Base-by-base conservation (phyloP, 208 protist species). In the Wallacemonas sp. region DNA sequence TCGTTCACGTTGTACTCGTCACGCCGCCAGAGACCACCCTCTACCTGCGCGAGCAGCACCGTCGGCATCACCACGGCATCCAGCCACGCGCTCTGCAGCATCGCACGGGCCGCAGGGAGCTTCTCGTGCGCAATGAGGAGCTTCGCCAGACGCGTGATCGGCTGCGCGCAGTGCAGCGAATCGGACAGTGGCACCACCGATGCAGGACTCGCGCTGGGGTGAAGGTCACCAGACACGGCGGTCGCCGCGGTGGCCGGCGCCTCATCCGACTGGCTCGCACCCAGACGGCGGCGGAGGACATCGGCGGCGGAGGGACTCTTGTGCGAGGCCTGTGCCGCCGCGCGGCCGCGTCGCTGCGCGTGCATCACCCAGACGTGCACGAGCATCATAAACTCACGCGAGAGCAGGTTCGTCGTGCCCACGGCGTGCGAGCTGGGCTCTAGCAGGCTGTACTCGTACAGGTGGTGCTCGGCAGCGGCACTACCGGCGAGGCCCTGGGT, bases 51-150 rank as follows among this genome's bases (percentile, higher is more conserved):
- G 0, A 74, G 39, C 29, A 95, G 61, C 59, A 93, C 90, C 33
- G 82, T 76, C 12, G 87, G 90, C 90, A 93, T 91, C 44, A 92
- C 75, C 28, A 86, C 71, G 1, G 79, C 39, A 62, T 93, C 87
- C 31, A 95, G 64, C 55, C 83, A 79, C 39, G 81, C 63, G 22
- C 88, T 74, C n/a, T 46, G 44, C 16, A 59, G 0, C 31, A 41
- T 8, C 44, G 44, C 44, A 16, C 23, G 50, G 10, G 16, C 29
- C 7, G 3, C 52, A 7, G 52, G 52, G n/a, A 59, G 31, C 10
- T 22, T 42, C 26, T 26, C 31, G 52, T 39, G 52, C 14, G 52
- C 52, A 29, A 59, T 23, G 32, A 59, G 32, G 5, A 59, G 14
- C 31, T 59, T 23, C 5, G 52, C 52, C 11, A 59, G 26, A 39